phyloP scores from a whole-genome alignment of 179 eudicot species.

The Carnegiea gigantea region DNA sequence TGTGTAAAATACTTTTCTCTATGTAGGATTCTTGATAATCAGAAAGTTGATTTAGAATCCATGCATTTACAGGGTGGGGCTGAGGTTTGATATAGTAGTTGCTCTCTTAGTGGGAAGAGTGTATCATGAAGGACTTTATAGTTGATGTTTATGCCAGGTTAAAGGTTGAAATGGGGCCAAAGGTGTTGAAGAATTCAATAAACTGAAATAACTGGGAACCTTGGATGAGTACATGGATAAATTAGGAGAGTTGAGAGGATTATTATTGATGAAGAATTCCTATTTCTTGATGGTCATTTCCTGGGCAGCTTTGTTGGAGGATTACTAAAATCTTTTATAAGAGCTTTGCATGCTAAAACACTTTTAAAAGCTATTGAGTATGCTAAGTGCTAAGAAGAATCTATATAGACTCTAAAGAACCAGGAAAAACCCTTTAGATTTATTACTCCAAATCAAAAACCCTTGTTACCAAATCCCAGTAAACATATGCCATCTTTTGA shows the following conservation, averaged over 20 bases:
- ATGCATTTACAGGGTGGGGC: neutral
- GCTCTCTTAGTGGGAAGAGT: neutral
- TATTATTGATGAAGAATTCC: neutral
- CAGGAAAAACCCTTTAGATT: no score
- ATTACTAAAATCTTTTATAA: neutral
- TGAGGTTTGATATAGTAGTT: neutral
- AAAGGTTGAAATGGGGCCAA: neutral
- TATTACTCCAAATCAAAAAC: no score
- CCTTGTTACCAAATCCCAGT: neutral
- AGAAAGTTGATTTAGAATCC: neutral
- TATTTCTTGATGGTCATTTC: neutral
- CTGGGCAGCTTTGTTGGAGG: neutral
- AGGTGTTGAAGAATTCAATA: neutral
- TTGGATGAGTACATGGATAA: neutral
- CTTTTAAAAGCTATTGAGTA: neutral
- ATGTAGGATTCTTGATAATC: neutral
- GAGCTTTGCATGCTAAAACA: neutral
- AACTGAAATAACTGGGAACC: neutral
- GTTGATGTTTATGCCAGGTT: slow-evolving; percentile 1
- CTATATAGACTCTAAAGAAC: neutral
- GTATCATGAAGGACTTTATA: neutral
- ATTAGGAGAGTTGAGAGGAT: neutral
- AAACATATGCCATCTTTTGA: neutral
- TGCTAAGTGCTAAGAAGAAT: neutral
- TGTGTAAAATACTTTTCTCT: neutral